phyloP scores from a whole-genome alignment of 2,329 filamentous ascomycete species.

The Akanthomyces uredinophilus region DNA sequence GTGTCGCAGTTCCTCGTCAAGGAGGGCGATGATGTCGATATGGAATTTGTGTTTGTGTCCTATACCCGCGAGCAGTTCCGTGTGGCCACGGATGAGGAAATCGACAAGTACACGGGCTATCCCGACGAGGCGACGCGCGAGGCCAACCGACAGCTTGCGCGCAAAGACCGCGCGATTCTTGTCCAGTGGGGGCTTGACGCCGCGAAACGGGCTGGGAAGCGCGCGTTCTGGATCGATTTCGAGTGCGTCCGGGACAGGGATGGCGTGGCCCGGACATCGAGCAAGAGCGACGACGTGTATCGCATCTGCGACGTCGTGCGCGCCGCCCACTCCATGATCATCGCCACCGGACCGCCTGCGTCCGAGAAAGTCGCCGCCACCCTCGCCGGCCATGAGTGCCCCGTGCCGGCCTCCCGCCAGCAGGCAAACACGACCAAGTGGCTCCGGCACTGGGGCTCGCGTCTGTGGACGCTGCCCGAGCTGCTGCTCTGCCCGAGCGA shows the following conservation, averaged over 20 bases:
- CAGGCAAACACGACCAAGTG: constrained; percentile 12
- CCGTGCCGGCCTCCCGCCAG: constrained; percentile 19
- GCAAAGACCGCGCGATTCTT: constrained; percentile 23
- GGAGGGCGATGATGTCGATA: constrained; percentile 20
- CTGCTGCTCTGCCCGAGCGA: constrained; percentile 21
- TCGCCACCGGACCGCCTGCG: constrained; percentile 30
- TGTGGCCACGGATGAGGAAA: constrained; percentile 22
- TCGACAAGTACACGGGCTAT: constrained; percentile 12
- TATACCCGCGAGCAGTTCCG: constrained; percentile 37
- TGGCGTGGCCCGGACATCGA: constrained; percentile 25
- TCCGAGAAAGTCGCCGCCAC: constrained; percentile 17
- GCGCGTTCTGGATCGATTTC: constrained; percentile 39
- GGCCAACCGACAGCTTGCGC: constrained; percentile 18
- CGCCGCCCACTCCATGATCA: constrained; percentile 35
- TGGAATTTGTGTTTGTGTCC: constrained; percentile 35
- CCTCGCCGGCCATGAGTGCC: constrained; percentile 20
- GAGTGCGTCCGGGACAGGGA: constrained; percentile 35
- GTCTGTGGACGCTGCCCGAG: constrained; percentile 43
- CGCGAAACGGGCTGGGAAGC: constrained; percentile 30
- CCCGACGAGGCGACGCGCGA: constrained; percentile 18
- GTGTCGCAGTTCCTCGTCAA: constrained; percentile 22
- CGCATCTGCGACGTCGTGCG: constrained; percentile 42
- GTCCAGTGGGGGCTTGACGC: constrained; percentile 34
- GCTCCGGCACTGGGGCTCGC: constrained; percentile 38
- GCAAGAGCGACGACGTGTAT: constrained; percentile 29